Evolutionary conservation across 129 eudicot species (phyloP).

Genomic region (Lonicera japonica): DNA sequence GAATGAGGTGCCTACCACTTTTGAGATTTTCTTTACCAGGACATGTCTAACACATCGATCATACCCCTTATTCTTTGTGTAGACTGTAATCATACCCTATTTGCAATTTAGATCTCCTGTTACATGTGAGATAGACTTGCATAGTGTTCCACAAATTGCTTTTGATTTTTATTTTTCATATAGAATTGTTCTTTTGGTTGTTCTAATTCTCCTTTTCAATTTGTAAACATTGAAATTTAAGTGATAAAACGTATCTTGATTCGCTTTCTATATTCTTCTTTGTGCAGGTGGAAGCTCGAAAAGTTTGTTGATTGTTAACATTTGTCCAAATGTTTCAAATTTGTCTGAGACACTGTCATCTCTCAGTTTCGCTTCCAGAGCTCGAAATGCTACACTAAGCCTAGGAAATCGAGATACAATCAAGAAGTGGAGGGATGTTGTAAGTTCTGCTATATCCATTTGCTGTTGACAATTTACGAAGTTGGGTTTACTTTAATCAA

Average conservation of each 20-base stretch:
- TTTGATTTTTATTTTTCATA: not conserved
- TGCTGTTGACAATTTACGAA: not conserved
- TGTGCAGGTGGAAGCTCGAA: slow-evolving; percentile 84
- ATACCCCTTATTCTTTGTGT: too few species aligned
- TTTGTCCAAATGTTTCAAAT: slow-evolving; percentile 65
- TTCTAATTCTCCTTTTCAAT: not conserved
- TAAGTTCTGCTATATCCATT: slow-evolving; percentile 39
- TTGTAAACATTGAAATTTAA: not conserved
- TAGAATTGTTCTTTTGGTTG: not conserved
- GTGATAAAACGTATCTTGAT: slow-evolving; percentile 1
- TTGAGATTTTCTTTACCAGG: too few species aligned
- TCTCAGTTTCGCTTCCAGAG: slow-evolving; percentile 87
- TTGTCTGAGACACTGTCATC: slow-evolving; percentile 80
- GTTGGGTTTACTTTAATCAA: not conserved
- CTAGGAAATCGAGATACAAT: slow-evolving; percentile 96
- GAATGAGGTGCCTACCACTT: too few species aligned
- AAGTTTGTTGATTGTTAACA: slow-evolving; percentile 74
- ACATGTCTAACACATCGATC: too few species aligned
- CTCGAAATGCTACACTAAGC: slow-evolving; percentile 71
- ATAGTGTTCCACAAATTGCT: not conserved
- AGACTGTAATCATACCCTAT: too few species aligned
- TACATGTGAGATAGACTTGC: too few species aligned
- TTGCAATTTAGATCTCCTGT: not conserved
- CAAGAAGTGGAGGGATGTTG: slow-evolving; percentile 92
- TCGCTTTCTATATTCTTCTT: slow-evolving; percentile 5